These are phyloP conservation scores for Nicotiana obtusifolia DNA, from an alignment of 257 asterid genomes.

Conservation along the genomic window DNA sequence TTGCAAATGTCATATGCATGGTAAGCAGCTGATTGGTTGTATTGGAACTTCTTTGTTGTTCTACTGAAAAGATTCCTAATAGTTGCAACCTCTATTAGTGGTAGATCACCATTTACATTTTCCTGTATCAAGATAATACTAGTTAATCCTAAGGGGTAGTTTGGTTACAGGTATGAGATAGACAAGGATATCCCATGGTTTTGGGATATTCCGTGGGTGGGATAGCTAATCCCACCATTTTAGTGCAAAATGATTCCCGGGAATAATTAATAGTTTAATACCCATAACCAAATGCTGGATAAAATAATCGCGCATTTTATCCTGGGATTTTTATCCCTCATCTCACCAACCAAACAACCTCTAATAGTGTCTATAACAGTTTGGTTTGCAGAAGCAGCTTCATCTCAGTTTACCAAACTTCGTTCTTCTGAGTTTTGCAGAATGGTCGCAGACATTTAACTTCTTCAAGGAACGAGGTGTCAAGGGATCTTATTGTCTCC, in stretches of 20 bases:
- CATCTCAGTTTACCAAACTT: constrained; percentile 5
- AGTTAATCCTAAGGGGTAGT: neutral
- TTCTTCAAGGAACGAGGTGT: constrained; percentile 93
- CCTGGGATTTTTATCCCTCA: too few species aligned
- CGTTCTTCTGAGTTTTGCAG: constrained; percentile 42
- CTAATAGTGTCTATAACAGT: too few species aligned
- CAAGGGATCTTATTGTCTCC: constrained; percentile 90
- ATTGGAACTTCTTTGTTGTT: constrained; percentile 11
- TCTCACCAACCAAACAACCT: too few species aligned
- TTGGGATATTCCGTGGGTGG: too few species aligned
- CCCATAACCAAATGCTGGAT: too few species aligned
- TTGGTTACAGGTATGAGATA: neutral
- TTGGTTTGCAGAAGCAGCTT: neutral
- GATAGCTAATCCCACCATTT: too few species aligned
- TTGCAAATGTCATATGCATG: constrained; percentile 99
- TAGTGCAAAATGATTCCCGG: too few species aligned
- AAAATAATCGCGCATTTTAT: too few species aligned
- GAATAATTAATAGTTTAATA: too few species aligned
- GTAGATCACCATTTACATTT: neutral
- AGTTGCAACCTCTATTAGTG: neutral
- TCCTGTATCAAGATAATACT: neutral
- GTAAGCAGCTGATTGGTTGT: constrained; percentile 69
- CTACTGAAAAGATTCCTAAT: neutral
- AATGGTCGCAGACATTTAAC: constrained; percentile 93
- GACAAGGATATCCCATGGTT: too few species aligned